Percentiles rank a stretch among this genome's conserved stretches.
phyloP scores from a whole-genome alignment of 176 grass and related monocot species.

The Carex kokanica region DNA sequence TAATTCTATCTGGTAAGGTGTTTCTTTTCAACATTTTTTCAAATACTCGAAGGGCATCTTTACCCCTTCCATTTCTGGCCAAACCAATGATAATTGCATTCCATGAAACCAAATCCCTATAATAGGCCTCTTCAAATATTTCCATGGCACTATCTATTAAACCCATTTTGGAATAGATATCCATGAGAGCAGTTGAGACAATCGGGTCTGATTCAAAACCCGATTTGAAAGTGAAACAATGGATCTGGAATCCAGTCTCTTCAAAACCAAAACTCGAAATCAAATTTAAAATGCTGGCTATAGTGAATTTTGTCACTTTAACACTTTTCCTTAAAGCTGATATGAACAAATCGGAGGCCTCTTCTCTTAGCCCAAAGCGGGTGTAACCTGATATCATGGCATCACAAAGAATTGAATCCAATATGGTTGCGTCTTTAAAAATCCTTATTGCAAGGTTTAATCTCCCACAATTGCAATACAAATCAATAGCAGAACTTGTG shows the following conservation, averaged over 20 bases:
- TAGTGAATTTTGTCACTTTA: slow-evolving; percentile 64
- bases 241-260: slow-evolving; percentile 63
- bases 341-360: slow-evolving; percentile 52
- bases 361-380: slow-evolving; percentile 52
- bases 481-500: slow-evolving; percentile 57
- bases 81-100: slow-evolving; percentile 78
- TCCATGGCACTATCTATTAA: slow-evolving; percentile 38
- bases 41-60: slow-evolving; percentile 64
- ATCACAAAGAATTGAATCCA: slow-evolving; percentile 64
- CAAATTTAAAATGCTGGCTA: slow-evolving; percentile 66
- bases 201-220: slow-evolving; percentile 63
- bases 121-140: slow-evolving; percentile 40
- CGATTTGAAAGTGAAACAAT: slow-evolving; percentile 61
- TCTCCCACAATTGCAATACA: slow-evolving; percentile 61
- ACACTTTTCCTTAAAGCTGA: slow-evolving; percentile 51
- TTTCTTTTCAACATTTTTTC: slow-evolving; percentile 41
- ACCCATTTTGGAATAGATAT: slow-evolving; percentile 90
- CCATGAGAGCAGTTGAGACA: slow-evolving; percentile 52
- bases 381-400: slow-evolving; percentile 63
- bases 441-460: slow-evolving; percentile 48
- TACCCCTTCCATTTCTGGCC: slow-evolving; percentile 60
- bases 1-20: slow-evolving; percentile 64
- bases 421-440: slow-evolving; percentile 45
- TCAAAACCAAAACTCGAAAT: slow-evolving; percentile 61
- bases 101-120: slow-evolving; percentile 65